phyloP scores from a whole-genome alignment of 257 asterid species.

The Gardenia jasminoides region DNA sequence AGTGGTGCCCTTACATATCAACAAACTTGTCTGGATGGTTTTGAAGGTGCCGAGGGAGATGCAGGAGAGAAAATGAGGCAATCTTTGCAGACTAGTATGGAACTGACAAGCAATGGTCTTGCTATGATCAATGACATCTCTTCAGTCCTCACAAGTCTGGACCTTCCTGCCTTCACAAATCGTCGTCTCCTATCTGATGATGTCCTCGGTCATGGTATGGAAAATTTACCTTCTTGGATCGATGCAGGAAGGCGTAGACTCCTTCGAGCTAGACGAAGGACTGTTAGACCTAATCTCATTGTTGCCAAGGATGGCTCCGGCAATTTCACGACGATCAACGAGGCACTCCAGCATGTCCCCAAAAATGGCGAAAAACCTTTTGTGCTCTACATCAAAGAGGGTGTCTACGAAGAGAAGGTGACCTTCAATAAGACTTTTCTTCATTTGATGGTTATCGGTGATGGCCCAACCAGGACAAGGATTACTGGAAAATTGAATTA shows the following conservation, averaged over 20 bases:
- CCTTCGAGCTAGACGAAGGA: conserved; percentile 8
- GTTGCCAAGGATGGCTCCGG: conserved; percentile 71
- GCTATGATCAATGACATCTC: conserved; percentile 85
- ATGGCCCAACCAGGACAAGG: conserved; percentile 62
- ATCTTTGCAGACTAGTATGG: conserved; percentile 44
- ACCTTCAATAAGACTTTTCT: conserved; percentile 20
- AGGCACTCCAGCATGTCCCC: conserved; percentile 49
- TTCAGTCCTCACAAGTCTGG: conserved; percentile 38
- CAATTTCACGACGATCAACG: conserved; percentile 41
- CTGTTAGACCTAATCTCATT: conserved; percentile 34
- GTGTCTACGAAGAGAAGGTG: conserved; percentile 50
- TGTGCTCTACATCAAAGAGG: conserved; percentile 54
- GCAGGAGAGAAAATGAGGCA: conserved; percentile 57
- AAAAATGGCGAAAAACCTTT: conserved; percentile 26
- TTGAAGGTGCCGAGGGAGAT: conserved; percentile 46
- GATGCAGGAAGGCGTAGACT: conserved; percentile 36
- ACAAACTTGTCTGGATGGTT: conserved; percentile 81
- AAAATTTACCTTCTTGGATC: conserved; percentile 37
- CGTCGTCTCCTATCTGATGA: conserved; percentile 56
- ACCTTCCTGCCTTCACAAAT: conserved; percentile 18
- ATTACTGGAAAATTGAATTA: conserved; percentile 46
- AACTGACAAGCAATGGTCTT: conserved; percentile 74
- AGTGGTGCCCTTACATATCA: conserved; percentile 80
- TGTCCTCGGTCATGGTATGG: conserved; percentile 27
- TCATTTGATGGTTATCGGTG: conserved; percentile 49